phyloP scores from a whole-genome alignment of 2,329 filamentous ascomycete species.

The Polytolypa hystricis region DNA sequence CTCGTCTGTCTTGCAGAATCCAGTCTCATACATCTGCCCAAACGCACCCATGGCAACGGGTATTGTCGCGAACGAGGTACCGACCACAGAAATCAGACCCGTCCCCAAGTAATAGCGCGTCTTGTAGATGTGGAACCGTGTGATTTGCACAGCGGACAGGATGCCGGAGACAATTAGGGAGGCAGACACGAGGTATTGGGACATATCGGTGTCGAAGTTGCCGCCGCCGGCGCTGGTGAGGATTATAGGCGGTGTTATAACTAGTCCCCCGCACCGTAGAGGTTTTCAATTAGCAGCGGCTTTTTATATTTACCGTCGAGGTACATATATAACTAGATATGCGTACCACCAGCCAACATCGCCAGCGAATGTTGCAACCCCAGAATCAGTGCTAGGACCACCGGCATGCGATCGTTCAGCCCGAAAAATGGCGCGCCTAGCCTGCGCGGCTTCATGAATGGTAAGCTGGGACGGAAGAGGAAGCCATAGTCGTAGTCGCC shows the following conservation, averaged over 20 bases:
- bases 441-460: slow-evolving; percentile 59
- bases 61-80: slow-evolving; percentile 57
- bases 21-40: slow-evolving; percentile 52
- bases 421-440: slow-evolving; percentile 58
- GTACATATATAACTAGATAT: too few species aligned
- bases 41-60: slow-evolving; percentile 53
- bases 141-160: slow-evolving; percentile 55
- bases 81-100: slow-evolving; percentile 56
- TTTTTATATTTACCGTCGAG: too few species aligned
- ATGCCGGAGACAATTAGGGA: slow-evolving; percentile 58
- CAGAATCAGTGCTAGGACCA: slow-evolving; percentile 54
- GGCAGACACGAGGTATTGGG: slow-evolving; percentile 58
- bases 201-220: slow-evolving; percentile 43
- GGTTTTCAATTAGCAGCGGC: slow-evolving; percentile 11
- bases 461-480: slow-evolving; percentile 70
- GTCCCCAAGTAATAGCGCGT: slow-evolving; percentile 56
- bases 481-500: slow-evolving; percentile 85
- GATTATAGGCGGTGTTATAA: slow-evolving; percentile 51
- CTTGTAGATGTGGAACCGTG: slow-evolving; percentile 50
- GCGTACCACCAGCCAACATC: slow-evolving; percentile 46
- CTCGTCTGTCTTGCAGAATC: slow-evolving; percentile 48
- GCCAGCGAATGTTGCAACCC: slow-evolving; percentile 60
- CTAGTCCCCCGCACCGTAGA: too few species aligned
- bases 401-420: slow-evolving; percentile 56
- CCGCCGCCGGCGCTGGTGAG: slow-evolving; percentile 45